Base-by-base conservation (phyloP, 2,329 filamentous ascomycete genomes). In the Dothiorella sarmentorum region DNA sequence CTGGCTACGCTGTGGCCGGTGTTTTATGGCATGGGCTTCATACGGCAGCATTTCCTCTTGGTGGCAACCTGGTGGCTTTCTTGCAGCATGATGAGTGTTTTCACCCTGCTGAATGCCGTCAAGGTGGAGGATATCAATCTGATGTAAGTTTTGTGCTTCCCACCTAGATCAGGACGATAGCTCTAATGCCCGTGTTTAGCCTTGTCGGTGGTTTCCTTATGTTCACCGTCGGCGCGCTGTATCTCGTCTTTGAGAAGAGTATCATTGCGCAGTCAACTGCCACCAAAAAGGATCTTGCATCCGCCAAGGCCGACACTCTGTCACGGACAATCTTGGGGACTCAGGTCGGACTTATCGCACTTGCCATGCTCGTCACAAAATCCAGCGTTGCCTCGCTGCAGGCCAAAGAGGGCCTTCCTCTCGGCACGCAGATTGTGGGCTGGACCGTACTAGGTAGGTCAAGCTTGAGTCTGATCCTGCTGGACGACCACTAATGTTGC, bases 301-400 rank as follows among this genome's bases (percentile, higher is more conserved):
- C 69, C 4, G 53, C 67, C 5, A 63, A 64, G 33, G 68, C 67
- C 26, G 78, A 83, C 63, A 64, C 69, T 44, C 68, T 85, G 10
- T 86, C 84, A 1, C 79, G 86, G 47, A 71, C 77, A 1, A 76
- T 91, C 18, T 76, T 89, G 26, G 88, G 89, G 20, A 69, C 82
- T n/a, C 67, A 88, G 80, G 75, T 91, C 59, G 93, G 93, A 0
- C 81, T 97, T 55, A 83, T 95, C 40, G 71, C 89, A 7, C 80
- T 97, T 55, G 84, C 93, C 7, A 90, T 96, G 78, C 70, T 93
- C 56, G 89, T 97, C 18, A 99, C 94, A 7, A 83, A 87, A 44
- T 95, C 90, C 2, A 97, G 90, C 69, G 85, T 88, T n/a, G 75
- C 87, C 58, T 95, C 91, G 20, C 74, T 99, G 9, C 90, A 96